Evolutionary conservation across 768 basidiomycete species (phyloP), one percentile per base, ranked within the genome.

Genomic region (Tylopilus sp.): DNA sequence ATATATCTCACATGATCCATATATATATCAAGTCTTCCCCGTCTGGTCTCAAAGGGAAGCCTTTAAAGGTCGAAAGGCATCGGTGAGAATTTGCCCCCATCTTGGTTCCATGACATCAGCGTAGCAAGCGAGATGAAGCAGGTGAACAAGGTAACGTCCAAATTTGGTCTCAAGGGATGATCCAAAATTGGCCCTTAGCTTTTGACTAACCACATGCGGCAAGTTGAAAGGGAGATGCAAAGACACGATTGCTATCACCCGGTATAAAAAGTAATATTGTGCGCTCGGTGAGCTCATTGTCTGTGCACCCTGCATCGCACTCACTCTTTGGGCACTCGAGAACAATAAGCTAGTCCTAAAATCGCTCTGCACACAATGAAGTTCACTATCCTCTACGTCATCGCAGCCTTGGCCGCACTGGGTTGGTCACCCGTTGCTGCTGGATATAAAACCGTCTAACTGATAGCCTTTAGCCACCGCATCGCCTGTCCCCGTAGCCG

Each of bases 311-410:
- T 22, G 36, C 47, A 22, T 44, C 17, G 13, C 50, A n/a, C 47
- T 45, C 41, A 34, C 34, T 37, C 42, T 41, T 13, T 22, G 51
- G 30, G 13, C 34, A 31, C 53, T 21, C 31, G 45, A 55, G 55
- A 65, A 71, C 65, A 71, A 70, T 64, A 66, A 63, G 31, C 50
- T 0, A 49, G 48, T 57, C 55, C 63, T 22, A 60, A 69, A 65
- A 58, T 31, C 53, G 50, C 47, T 14, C 70, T 71, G 70, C 34
- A 69, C 58, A 41, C 58, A 26, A 47, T 34, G 17, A 70, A 68
- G 44, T 62, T 63, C 47, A 54, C 62, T 1, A 11, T 66, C 13
- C 45, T 71, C 64, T 70, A 61, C 55, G 50, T 71, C 53, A 60
- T 70, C 11, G 66, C 64, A 22, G 58, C 55, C 36, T 43, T 70